These are phyloP conservation scores for Jimgerdemannia flammicorona DNA, from an alignment of 192 early-diverging fungal genomes.

Conservation along the genomic window DNA sequence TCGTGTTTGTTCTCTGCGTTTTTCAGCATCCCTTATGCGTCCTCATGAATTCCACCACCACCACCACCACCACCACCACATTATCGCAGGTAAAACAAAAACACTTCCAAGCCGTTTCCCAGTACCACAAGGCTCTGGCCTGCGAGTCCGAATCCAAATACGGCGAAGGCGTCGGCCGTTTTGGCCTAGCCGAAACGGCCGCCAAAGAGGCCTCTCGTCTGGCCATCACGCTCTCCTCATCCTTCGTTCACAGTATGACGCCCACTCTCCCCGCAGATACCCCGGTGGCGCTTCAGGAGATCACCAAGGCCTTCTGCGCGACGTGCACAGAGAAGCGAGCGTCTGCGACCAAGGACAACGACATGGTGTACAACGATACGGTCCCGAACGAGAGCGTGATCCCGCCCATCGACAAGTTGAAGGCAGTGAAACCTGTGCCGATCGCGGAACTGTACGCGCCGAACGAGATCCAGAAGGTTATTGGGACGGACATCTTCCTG, in stretches of 20 bases:
- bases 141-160: constrained; percentile 77
- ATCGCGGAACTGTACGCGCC: constrained; percentile 73
- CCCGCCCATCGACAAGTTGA: constrained; percentile 78
- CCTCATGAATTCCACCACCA: not conserved
- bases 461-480: constrained; percentile 78
- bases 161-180: constrained; percentile 79
- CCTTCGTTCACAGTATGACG: constrained; percentile 57
- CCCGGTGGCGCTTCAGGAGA: constrained; percentile 69
- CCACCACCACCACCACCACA: constrained; percentile 1
- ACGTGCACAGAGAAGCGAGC: constrained; percentile 68
- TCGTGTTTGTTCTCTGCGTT: not conserved
- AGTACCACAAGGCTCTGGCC: constrained; percentile 78
- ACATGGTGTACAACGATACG: constrained; percentile 89
- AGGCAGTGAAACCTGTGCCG: constrained; percentile 73
- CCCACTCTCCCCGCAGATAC: constrained; percentile 61
- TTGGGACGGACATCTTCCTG: constrained; percentile 88
- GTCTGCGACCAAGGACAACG: constrained; percentile 83
- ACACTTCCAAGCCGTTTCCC: constrained; percentile 82
- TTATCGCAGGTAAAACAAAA: constrained; percentile 76
- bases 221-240: constrained; percentile 60
- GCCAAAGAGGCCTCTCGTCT: constrained; percentile 87
- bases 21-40: not conserved
- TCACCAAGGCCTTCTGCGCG: constrained; percentile 60
- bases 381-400: constrained; percentile 79
- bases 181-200: constrained; percentile 70